Evolutionary conservation across 257 asterid genomes (phyloP).

Genomic region (Solanum peruvianum): DNA sequence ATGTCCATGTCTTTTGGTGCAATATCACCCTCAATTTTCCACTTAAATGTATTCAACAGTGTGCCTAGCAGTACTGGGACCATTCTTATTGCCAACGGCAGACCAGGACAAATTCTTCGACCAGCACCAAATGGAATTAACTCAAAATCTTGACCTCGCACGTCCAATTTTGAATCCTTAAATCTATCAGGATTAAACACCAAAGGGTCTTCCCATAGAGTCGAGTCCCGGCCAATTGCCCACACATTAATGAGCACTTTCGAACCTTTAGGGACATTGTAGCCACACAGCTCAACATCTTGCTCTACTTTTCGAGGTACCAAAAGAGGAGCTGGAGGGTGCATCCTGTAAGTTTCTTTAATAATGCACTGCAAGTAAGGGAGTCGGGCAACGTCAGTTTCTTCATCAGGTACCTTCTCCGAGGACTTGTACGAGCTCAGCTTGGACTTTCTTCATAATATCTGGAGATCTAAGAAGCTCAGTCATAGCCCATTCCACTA

Average conservation of each 20-base stretch:
- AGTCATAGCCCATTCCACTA: slow-evolving; percentile 1
- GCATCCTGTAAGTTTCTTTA: background rate
- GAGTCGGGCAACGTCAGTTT: background rate
- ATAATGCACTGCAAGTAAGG: background rate
- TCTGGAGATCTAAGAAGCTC: background rate
- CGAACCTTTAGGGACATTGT: background rate
- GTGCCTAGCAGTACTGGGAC: background rate
- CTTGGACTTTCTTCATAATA: background rate
- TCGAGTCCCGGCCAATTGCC: slow-evolving; percentile 3
- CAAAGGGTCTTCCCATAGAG: background rate
- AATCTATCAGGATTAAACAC: slow-evolving; percentile 1
- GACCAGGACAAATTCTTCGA: slow-evolving; percentile 1
- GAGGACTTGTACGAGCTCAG: background rate
- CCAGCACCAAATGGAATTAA: slow-evolving; percentile 9
- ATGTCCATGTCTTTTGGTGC: background rate
- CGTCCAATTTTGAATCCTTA: background rate
- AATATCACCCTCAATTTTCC: background rate
- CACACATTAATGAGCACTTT: background rate
- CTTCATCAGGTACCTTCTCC: background rate
- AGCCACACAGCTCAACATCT: background rate
- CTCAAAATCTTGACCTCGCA: background rate
- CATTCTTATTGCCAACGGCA: slow-evolving; percentile 2
- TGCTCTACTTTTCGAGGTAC: background rate
- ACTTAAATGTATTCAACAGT: background rate
- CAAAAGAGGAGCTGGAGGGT: background rate